Percentiles rank a stretch among this genome's conserved stretches.
phyloP scores from a whole-genome alignment of 2,329 filamentous ascomycete species.

The Domatiomyces catenatus region DNA sequence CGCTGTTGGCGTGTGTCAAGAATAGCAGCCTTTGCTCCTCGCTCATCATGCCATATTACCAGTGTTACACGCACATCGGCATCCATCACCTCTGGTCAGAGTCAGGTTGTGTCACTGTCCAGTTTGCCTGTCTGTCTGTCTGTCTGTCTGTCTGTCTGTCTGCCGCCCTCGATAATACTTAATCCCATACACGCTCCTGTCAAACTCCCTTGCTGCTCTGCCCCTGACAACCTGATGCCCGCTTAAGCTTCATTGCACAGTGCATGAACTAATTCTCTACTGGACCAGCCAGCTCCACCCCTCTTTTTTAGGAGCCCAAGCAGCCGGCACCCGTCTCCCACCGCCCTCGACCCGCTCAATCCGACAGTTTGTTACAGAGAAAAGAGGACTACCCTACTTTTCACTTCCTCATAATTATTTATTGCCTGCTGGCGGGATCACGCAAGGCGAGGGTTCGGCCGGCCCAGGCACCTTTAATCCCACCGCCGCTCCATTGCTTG shows the following conservation, averaged over 20 bases:
- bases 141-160: neutral
- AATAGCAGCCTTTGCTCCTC: neutral
- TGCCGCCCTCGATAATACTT: neutral
- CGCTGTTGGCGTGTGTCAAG: neutral
- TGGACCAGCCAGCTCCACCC: neutral
- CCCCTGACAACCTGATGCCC: too few relatives aligned
- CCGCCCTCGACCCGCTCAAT: neutral
- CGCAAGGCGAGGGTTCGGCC: neutral
- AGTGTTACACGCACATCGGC: neutral
- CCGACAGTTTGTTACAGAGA: neutral
- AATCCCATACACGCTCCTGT: neutral
- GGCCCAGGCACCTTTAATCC: neutral
- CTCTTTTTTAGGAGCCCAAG: neutral
- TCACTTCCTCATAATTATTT: neutral
- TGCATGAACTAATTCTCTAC: neutral
- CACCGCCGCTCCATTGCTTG: neutral
- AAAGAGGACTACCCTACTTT: neutral
- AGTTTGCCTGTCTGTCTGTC: neutral
- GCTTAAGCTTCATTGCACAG: neutral
- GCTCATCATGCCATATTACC: neutral
- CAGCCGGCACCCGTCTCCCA: neutral
- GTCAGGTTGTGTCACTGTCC: neutral
- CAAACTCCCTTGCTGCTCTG: neutral
- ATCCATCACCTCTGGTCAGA: neutral
- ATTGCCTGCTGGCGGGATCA: neutral